phyloP scores from a whole-genome alignment of 2,329 filamentous ascomycete genomes.

The Penicillium sp. region DNA sequence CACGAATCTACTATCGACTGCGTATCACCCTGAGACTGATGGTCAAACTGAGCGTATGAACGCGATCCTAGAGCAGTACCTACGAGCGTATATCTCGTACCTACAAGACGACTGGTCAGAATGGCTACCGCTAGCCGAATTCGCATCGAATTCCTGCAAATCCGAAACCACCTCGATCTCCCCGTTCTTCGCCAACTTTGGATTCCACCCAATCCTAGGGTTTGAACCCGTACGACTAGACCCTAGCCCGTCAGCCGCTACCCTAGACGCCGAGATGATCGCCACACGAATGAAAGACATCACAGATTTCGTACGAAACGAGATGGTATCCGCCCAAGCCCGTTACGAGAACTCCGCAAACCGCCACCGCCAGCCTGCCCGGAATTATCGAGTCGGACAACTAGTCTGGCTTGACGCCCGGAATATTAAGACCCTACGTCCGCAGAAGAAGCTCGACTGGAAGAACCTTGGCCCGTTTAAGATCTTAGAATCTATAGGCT shows the following conservation, averaged over 20 bases:
- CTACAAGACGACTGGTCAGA: slow-evolving; percentile 9
- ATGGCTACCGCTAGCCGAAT: neutral
- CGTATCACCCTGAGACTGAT: slow-evolving; percentile 3
- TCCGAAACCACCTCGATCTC: neutral
- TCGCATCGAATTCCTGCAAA: neutral
- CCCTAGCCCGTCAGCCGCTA: too few relatives aligned
- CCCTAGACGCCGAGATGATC: neutral
- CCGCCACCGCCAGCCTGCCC: neutral
- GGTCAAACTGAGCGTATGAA: slow-evolving; percentile 11
- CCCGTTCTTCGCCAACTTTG: neutral
- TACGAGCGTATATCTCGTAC: slow-evolving; percentile 5
- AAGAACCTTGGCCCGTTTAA: neutral
- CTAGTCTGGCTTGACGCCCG: neutral
- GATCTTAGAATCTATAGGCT: neutral
- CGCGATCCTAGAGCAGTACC: slow-evolving; percentile 1
- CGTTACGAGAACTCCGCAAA: neutral
- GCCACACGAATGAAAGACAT: neutral
- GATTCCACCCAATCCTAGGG: neutral
- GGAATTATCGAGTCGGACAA: neutral
- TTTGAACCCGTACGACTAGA: neutral
- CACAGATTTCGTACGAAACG: neutral
- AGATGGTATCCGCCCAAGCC: neutral
- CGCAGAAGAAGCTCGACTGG: neutral
- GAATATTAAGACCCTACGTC: neutral
- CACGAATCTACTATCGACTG: neutral